Evolutionary conservation across 768 basidiomycete species (phyloP).

Genomic region (Guyanaporus albipodus): DNA sequence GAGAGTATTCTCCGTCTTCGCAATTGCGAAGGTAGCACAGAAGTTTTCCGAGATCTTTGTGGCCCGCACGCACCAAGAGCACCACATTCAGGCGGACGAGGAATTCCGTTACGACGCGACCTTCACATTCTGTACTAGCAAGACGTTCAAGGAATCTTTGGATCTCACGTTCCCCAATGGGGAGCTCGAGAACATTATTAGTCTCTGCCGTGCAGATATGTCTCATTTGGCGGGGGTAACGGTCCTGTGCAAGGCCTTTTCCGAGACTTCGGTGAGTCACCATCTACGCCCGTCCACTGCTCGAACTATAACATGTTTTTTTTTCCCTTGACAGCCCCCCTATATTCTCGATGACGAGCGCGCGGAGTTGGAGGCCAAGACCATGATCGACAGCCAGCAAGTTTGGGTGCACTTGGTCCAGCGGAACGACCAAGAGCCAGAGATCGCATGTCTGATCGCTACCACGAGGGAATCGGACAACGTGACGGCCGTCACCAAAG

Average conservation of each 20-base stretch:
- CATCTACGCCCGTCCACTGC: not conserved
- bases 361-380: constrained; percentile 48
- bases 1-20: constrained; percentile 60
- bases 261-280: constrained; percentile 51
- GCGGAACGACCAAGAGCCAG: constrained; percentile 15
- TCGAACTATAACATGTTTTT: not conserved
- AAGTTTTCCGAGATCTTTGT: constrained; percentile 43
- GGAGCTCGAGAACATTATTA: constrained; percentile 17
- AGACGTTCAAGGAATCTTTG: constrained; percentile 29
- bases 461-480: constrained; percentile 54
- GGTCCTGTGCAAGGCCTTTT: constrained; percentile 50
- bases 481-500: constrained; percentile 67
- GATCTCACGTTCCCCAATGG: not conserved
- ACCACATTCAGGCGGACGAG: constrained; percentile 24
- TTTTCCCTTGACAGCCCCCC: constrained; percentile 42
- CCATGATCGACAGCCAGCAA: constrained; percentile 42
- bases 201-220: constrained; percentile 31
- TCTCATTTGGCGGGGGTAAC: constrained; percentile 36
- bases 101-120: constrained; percentile 59
- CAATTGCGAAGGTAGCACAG: constrained; percentile 41
- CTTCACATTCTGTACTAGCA: constrained; percentile 49
- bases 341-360: constrained; percentile 43
- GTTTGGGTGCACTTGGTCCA: constrained; percentile 58
- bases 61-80: constrained; percentile 5
- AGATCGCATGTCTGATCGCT: constrained; percentile 63